A percentile compares a stretch with the other conserved stretches of the same genome.
These are phyloP conservation scores for Aspergillus quadrilineatus DNA, from an alignment of 2,329 filamentous ascomycete genomes.

Conservation along the genomic window DNA sequence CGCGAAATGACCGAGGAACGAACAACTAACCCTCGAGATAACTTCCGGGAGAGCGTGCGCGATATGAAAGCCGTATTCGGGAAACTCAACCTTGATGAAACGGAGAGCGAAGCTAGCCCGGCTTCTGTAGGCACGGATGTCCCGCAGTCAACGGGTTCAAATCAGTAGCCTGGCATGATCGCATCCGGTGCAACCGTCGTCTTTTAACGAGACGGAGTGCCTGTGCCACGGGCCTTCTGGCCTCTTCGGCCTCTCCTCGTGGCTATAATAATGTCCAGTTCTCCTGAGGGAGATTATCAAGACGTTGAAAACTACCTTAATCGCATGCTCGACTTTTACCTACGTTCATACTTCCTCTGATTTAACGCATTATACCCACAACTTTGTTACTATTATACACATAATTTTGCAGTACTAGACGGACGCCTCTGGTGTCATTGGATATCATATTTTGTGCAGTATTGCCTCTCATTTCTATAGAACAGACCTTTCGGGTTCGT, in stretches of 20 bases:
- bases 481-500: too few relatives aligned
- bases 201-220: not conserved
- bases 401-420: slow-evolving; percentile 4
- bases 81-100: slow-evolving; percentile 56
- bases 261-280: not conserved
- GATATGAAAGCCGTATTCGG: slow-evolving; percentile 74
- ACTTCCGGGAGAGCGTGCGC: slow-evolving; percentile 62
- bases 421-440: not conserved
- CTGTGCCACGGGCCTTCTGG: not conserved
- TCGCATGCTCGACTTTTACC: not conserved
- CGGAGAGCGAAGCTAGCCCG: slow-evolving; percentile 32
- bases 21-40: slow-evolving; percentile 55
- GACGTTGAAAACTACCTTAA: not conserved
- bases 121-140: slow-evolving; percentile 18
- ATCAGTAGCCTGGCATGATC: not conserved
- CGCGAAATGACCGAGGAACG: slow-evolving; percentile 80
- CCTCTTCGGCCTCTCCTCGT: not conserved
- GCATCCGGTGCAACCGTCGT: not conserved
- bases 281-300: too few relatives aligned
- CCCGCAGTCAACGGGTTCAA: not conserved
- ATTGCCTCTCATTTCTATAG: not conserved
- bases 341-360: not conserved
- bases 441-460: not conserved
- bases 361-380: slow-evolving; percentile 12
- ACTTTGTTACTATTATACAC: slow-evolving; percentile 2